phyloP scores from a whole-genome alignment of 2,329 filamentous ascomycete genomes.

The Epichloe elymi region DNA sequence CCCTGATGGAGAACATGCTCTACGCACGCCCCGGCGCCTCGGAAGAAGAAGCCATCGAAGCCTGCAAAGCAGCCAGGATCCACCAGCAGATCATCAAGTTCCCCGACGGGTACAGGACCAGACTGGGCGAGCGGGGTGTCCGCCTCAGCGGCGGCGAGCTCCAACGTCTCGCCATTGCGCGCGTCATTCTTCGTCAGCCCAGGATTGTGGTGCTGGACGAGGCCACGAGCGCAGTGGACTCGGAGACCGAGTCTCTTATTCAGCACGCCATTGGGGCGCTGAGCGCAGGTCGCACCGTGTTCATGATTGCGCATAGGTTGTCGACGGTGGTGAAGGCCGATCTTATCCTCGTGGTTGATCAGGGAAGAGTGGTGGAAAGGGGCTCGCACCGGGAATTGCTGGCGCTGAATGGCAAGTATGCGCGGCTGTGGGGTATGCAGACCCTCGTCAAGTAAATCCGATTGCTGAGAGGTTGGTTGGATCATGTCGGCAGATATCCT shows the following conservation, averaged over 20 bases:
- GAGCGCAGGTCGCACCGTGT: slow-evolving; percentile 35
- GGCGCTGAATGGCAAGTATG: slow-evolving; percentile 33
- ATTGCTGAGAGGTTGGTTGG: not conserved
- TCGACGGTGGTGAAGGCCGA: slow-evolving; percentile 32
- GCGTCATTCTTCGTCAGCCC: slow-evolving; percentile 19
- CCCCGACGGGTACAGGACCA: slow-evolving; percentile 33
- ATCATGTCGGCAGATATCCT: no score
- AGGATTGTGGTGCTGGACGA: slow-evolving; percentile 30
- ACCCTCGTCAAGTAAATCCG: not conserved
- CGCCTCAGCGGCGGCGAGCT: slow-evolving; percentile 38
- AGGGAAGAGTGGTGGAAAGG: slow-evolving; percentile 36
- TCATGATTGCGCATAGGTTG: slow-evolving; percentile 34
- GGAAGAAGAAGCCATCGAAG: slow-evolving; percentile 44
- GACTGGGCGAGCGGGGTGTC: slow-evolving; percentile 36
- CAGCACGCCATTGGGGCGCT: slow-evolving; percentile 32
- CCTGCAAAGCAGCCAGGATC: slow-evolving; percentile 47
- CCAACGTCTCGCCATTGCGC: slow-evolving; percentile 34
- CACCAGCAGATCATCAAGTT: slow-evolving; percentile 52
- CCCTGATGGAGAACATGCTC: slow-evolving; percentile 50
- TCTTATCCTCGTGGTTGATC: slow-evolving; percentile 37
- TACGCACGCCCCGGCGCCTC: slow-evolving; percentile 50
- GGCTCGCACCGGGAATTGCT: slow-evolving; percentile 39
- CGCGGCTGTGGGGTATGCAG: slow-evolving; percentile 38
- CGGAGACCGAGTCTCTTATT: slow-evolving; percentile 30
- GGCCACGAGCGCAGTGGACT: slow-evolving; percentile 36